Evolutionary conservation across 345 rosid species (phyloP).

Genomic region (Hibiscus mutabilis): DNA sequence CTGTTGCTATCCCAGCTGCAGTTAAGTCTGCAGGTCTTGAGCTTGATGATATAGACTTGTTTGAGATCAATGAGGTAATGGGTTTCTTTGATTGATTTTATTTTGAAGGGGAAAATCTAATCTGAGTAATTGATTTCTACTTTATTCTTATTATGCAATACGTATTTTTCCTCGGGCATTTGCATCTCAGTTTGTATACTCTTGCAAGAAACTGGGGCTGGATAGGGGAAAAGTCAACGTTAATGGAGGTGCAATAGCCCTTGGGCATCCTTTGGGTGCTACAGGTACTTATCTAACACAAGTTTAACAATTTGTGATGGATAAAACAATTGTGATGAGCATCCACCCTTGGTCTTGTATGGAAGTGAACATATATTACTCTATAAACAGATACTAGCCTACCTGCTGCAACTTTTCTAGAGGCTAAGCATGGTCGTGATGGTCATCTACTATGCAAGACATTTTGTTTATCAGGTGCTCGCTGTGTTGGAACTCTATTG

Average conservation of each 20-base stretch:
- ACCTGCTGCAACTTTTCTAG: not conserved
- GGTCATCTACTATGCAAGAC: not conserved
- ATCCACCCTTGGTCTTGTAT: not conserved
- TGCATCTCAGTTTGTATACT: constrained; percentile 91
- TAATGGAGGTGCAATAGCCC: constrained; percentile 93
- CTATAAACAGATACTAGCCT: not conserved
- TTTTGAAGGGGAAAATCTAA: not conserved
- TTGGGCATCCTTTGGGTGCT: constrained; percentile 95
- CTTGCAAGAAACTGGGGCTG: constrained; percentile 67
- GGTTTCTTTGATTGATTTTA: not conserved
- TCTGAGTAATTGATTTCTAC: not conserved
- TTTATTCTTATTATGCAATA: not conserved
- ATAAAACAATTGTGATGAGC: not conserved
- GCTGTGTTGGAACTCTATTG: constrained; percentile 85
- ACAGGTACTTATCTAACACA: constrained; percentile 45
- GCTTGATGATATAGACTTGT: constrained; percentile 60
- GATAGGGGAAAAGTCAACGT: constrained; percentile 72
- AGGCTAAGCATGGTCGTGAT: not conserved
- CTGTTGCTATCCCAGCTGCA: constrained; percentile 91
- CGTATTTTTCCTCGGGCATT: constrained; percentile 54
- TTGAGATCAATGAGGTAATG: constrained; percentile 86
- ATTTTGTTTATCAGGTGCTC: constrained; percentile 52
- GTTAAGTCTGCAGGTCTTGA: constrained; percentile 71
- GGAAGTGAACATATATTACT: not conserved
- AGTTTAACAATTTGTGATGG: not conserved